Conservation (phyloP, 192 early-diverging fungal species). For the Coemansia sp. region DNA sequence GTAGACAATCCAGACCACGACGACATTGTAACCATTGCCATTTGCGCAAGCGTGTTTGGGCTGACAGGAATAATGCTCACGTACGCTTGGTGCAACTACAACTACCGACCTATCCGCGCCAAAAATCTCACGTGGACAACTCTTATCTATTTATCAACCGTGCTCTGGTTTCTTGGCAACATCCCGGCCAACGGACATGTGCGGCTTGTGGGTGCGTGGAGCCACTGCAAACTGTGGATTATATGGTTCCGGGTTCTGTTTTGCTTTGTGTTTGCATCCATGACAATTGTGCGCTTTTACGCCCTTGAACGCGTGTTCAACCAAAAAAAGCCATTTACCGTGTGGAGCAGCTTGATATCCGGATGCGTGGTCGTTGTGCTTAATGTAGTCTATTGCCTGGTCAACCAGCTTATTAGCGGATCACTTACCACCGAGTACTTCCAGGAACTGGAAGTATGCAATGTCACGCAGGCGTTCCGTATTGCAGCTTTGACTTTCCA, state of each 20-base stretch:
- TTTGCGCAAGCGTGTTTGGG: conserved; percentile 23
- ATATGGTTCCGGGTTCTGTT: conserved; percentile 43
- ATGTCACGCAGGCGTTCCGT: conserved; percentile 13
- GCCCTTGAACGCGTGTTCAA: conserved; percentile 50
- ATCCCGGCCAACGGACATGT: conserved; percentile 40
- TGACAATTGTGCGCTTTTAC: conserved; percentile 40
- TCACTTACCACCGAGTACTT: conserved; percentile 11
- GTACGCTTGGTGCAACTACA: conserved; percentile 43
- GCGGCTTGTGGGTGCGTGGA: conserved; percentile 18
- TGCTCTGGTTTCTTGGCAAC: conserved; percentile 48
- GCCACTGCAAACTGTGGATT: conserved; percentile 44
- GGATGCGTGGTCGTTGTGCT: conserved; percentile 7
- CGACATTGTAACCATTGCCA: conserved; percentile 23
- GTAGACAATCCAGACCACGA: conserved; percentile 13
- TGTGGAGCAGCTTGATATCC: conserved; percentile 9
- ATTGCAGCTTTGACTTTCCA: conserved; percentile 23
- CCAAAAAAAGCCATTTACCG: conserved; percentile 44
- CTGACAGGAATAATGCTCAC: conserved; percentile 27
- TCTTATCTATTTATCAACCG: conserved; percentile 28
- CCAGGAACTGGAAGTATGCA: conserved; percentile 12
- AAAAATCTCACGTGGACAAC: conserved; percentile 42
- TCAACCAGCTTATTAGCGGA: conserved; percentile 21
- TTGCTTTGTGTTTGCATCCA: conserved; percentile 35
- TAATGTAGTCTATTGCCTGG: conserved; percentile 18
- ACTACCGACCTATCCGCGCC: conserved; percentile 45